These are phyloP conservation scores for Vaccinium macrocarpon DNA, from an alignment of 148 eudicot species.

Conservation along the genomic window DNA sequence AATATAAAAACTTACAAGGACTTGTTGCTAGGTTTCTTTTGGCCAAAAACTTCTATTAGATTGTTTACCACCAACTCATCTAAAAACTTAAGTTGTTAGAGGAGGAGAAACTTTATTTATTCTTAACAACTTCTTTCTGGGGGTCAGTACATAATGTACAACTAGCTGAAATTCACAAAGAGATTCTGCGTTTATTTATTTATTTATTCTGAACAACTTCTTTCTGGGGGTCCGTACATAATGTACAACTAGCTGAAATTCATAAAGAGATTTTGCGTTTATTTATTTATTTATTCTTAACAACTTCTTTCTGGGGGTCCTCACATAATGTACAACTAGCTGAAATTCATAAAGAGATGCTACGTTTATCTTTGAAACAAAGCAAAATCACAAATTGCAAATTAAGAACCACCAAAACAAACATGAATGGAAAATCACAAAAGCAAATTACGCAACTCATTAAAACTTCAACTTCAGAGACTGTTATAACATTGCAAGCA, in stretches of 20 bases:
- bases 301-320: background rate
- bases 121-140: too few species aligned
- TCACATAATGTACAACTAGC: background rate
- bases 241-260: background rate
- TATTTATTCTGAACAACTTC: too few species aligned
- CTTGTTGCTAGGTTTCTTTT: too few species aligned
- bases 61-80: too few species aligned
- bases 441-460: constrained; percentile 6
- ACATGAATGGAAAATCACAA: background rate
- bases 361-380: background rate
- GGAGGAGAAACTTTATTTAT: too few species aligned
- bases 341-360: background rate
- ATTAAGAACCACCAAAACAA: background rate
- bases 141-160: too few species aligned
- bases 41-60: too few species aligned
- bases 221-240: background rate
- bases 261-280: background rate
- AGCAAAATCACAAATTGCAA: background rate
- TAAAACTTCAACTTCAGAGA: background rate
- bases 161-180: too few species aligned
- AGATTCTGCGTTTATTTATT: too few species aligned
- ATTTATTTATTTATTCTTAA: too few species aligned
- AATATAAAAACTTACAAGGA: too few species aligned
- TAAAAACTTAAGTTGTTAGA: too few species aligned
- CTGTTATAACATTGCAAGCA: background rate